Evolutionary conservation across 1,284 basidiomycete species (phyloP), one percentile per base, ranked within the genome.

Genomic region (Phylloboletellus chloephorus): DNA sequence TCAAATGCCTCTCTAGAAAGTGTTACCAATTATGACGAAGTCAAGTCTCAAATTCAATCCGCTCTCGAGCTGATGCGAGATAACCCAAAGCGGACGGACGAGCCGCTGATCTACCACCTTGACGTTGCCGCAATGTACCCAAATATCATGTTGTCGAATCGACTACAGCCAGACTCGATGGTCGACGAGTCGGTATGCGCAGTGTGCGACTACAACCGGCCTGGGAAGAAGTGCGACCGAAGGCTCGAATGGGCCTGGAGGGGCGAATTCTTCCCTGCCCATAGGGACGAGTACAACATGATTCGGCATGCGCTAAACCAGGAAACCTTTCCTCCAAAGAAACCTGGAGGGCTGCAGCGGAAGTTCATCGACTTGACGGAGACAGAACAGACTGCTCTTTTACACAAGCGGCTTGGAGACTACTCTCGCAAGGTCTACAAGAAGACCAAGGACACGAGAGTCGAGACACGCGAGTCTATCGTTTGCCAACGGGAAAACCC

Each of bases 101-200:
- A 82, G 17, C 96, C 96, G 0, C 79, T 98, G 52, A 98, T 99
- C 60, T 99, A 99, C 67, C 96, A 99, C 67, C 69, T 98, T 58
- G 96, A 99, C 60, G 96, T 99, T 48, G 96, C 96, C 2, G 96
- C 96, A 52, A 99, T 99, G 96, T 98, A 99, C 61, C 96, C 96
- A 44, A 99, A 98, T 68, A 98, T 99, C 79, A 99, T 99, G 96
- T 86, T 99, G 71, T 97, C 93, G 21, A 98, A 99, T 64, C 89
- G 96, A 41, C 77, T 99, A 3, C 96, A 99, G 57, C 96, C 96
- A 2, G 96, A 99, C 65, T 96, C 96, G 1, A 89, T 98, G 65
- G 89, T 98, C 12, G 90, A 95, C 59, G 96, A 98, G 65, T 83
- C 94, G 7, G 88, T 85, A 31, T 99, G 96, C 60, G 96, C 96